Evolutionary conservation across 768 basidiomycete genomes (phyloP).

Genomic region (Boletus subparvulus): DNA sequence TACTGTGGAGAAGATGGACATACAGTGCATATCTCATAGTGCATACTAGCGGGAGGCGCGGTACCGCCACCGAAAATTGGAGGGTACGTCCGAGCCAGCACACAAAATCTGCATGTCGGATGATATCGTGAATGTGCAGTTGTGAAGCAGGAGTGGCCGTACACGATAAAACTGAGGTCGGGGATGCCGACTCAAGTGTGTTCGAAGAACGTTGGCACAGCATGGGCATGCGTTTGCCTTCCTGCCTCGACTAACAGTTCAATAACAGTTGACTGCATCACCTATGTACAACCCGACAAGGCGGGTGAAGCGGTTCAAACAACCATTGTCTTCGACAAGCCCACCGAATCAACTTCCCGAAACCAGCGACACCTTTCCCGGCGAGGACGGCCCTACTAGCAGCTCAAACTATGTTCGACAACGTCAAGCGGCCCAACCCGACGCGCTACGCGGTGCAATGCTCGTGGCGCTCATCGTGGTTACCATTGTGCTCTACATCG

Average conservation of each 20-base stretch:
- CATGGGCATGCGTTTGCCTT: too few species aligned
- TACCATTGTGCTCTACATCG: slow-evolving; percentile 24
- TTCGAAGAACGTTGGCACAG: too few species aligned
- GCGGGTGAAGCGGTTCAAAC: slow-evolving; percentile 14
- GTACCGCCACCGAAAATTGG: too few species aligned
- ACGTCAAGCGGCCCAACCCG: neutral
- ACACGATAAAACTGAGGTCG: too few species aligned
- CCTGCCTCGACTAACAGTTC: neutral
- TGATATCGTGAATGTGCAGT: too few species aligned
- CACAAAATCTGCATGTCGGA: too few species aligned
- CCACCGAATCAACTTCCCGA: neutral
- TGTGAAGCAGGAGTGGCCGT: too few species aligned
- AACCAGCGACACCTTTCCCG: neutral
- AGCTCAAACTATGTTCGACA: slow-evolving; percentile 3
- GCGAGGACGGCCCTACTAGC: neutral
- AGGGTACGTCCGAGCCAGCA: too few species aligned
- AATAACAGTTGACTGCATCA: neutral
- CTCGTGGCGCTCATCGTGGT: slow-evolving; percentile 19
- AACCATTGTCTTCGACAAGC: neutral
- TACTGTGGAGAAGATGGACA: too few species aligned
- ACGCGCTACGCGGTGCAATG: slow-evolving; percentile 13
- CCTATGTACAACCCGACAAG: slow-evolving; percentile 20
- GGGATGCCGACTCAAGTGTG: too few species aligned
- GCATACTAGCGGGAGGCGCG: too few species aligned
- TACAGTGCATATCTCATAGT: too few species aligned